Evolutionary conservation across 768 basidiomycete species (phyloP).

Genomic region (Leccinum pellstonianum): DNA sequence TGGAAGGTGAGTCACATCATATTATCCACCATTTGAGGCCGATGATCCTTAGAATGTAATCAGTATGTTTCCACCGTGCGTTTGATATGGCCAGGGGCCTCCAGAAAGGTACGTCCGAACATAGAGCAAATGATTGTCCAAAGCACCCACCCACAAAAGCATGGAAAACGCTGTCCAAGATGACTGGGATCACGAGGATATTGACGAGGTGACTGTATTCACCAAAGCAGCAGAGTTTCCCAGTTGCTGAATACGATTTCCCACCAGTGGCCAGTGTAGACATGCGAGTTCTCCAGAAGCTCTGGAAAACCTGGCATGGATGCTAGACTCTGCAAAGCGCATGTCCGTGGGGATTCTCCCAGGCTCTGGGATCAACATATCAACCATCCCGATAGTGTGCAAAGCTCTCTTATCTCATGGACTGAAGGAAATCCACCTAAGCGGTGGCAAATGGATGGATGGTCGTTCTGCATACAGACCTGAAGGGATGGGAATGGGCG

Average conservation of each 20-base stretch:
- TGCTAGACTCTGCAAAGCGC: constrained; percentile 33
- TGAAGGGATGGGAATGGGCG: constrained; percentile 70
- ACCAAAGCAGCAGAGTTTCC: not conserved
- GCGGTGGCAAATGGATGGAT: constrained; percentile 64
- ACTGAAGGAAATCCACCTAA: constrained; percentile 69
- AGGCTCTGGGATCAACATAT: constrained; percentile 70
- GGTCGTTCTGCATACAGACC: constrained; percentile 51
- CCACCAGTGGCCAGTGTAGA: constrained; percentile 51
- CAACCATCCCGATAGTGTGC: constrained; percentile 51
- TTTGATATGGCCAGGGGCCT: constrained; percentile 69
- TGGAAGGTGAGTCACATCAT: constrained; percentile 50
- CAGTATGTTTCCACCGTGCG: constrained; percentile 79
- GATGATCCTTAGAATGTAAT: not conserved
- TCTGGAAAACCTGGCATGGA: constrained; percentile 39
- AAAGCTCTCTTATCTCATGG: constrained; percentile 52
- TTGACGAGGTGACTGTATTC: constrained; percentile 62
- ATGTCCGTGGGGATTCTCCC: constrained; percentile 50
- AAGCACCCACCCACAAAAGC: constrained; percentile 16
- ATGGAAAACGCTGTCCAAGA: constrained; percentile 46
- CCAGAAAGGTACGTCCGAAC: constrained; percentile 43
- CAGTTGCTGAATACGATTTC: constrained; percentile 1
- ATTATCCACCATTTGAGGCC: not conserved
- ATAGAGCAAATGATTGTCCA: not conserved
- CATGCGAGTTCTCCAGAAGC: constrained; percentile 40
- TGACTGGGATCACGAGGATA: constrained; percentile 70